Conservation (phyloP, 306 rosid species). For the Acacia confusa region DNA sequence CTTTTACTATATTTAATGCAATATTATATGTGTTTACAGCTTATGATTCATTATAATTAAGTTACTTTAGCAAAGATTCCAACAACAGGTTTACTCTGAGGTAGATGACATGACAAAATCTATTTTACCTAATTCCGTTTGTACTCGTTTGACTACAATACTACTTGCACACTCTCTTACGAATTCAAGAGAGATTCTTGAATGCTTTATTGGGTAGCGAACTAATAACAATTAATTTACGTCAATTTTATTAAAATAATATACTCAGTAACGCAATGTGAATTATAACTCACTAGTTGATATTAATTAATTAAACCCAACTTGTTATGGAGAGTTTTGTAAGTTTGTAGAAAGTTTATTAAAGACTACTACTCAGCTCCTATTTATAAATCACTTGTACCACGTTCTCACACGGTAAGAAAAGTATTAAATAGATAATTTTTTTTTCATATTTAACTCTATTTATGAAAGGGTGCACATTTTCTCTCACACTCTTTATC, state of each 20-base stretch:
- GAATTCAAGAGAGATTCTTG: neutral
- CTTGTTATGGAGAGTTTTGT: neutral
- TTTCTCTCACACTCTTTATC: no score
- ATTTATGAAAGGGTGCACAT: no score
- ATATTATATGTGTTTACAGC: neutral
- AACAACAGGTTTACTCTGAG: neutral
- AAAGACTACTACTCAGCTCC: neutral
- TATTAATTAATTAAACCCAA: neutral
- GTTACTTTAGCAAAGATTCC: neutral
- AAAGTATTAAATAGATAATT: no score
- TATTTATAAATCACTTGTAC: no score
- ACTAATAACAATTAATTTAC: neutral
- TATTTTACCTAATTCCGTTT: neutral
- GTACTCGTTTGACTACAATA: neutral
- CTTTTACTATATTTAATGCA: neutral
- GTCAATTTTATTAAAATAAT: neutral
- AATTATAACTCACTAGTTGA: neutral
- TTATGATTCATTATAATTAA: neutral
- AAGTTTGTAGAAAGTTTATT: neutral
- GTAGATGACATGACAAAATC: neutral
- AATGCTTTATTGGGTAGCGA: neutral
- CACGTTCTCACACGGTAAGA: rapidly evolving
- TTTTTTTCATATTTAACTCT: no score
- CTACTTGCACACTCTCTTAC: neutral
- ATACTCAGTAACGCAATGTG: neutral